These are phyloP conservation scores for Gaeumannomyces sp. DNA, from an alignment of 2,329 filamentous ascomycete species.

Conservation along the genomic window DNA sequence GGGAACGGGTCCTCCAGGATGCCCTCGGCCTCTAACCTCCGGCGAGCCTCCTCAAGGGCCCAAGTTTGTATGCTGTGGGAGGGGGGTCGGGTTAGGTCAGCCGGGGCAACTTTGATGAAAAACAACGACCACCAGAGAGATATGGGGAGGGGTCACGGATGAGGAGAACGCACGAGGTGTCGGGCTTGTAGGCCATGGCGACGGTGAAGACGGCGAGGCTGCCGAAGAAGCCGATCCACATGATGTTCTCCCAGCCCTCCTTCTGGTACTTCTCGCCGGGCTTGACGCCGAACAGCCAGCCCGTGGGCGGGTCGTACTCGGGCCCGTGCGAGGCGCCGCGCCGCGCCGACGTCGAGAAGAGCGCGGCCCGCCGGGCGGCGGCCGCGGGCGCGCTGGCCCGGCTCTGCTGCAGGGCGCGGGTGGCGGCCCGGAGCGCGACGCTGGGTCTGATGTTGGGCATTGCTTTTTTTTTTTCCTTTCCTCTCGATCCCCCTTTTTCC, in stretches of 20 bases:
- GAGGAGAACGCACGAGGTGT: conserved; percentile 86
- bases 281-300: conserved; percentile 91
- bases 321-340: conserved; percentile 53
- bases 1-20: conserved; percentile 74
- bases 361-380: conserved; percentile 11
- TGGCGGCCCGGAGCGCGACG: conserved; percentile 2
- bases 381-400: conserved; percentile 7
- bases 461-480: neutral
- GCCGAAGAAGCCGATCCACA: conserved; percentile 79
- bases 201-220: conserved; percentile 67
- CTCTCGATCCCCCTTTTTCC: neutral
- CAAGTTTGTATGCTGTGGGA: conserved; percentile 87
- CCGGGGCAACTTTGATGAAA: conserved; percentile 15
- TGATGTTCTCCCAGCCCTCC: conserved; percentile 91
- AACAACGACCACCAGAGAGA: neutral
- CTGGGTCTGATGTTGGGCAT: conserved; percentile 8
- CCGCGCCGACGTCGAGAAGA: conserved; percentile 23
- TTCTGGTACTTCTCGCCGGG: conserved; percentile 93
- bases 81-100: neutral
- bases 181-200: conserved; percentile 92
- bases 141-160: conserved; percentile 9
- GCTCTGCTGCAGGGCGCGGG: conserved; percentile 1
- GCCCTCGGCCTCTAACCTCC: conserved; percentile 92
- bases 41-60: conserved; percentile 93
- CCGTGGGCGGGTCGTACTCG: conserved; percentile 82